phyloP scores from a whole-genome alignment of 1,139 yeast species.

The Geotrichum reessii region DNA sequence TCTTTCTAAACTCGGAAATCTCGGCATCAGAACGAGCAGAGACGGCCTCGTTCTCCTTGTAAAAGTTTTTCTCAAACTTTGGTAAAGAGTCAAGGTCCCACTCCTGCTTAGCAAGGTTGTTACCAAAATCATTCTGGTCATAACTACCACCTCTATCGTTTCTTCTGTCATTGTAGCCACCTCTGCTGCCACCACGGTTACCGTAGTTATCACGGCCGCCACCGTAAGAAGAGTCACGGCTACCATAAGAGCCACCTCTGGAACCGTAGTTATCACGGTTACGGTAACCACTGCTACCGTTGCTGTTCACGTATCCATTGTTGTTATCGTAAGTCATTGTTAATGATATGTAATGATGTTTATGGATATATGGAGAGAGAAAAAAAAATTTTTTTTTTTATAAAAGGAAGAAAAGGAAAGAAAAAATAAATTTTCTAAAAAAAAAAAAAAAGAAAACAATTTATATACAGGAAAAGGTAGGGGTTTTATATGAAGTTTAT shows the following conservation, averaged over 20 bases:
- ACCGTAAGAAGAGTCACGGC: conserved; percentile 6
- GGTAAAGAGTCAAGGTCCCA: conserved; percentile 79
- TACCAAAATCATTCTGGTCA: conserved; percentile 47
- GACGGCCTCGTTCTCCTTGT: conserved; percentile 77
- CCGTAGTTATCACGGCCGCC: conserved; percentile 18
- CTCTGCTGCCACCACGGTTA: conserved; percentile 23
- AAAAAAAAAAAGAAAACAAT: background rate
- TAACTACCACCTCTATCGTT: conserved; percentile 37
- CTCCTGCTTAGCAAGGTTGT: conserved; percentile 59
- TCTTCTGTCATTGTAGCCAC: conserved; percentile 30
- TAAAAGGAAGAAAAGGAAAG: too few species aligned
- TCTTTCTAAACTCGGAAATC: conserved; percentile 66
- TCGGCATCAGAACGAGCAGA: conserved; percentile 69
- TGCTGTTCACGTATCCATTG: conserved; percentile 13
- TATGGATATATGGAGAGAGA: background rate
- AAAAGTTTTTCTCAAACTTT: conserved; percentile 91
- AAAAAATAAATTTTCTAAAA: background rate
- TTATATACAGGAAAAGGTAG: background rate
- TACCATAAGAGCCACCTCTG: conserved; percentile 20
- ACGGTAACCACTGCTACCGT: conserved; percentile 26
- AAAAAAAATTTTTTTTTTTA: too few species aligned
- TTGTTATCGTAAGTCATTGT: conserved; percentile 20
- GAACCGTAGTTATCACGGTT: conserved; percentile 22
- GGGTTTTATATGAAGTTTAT: background rate
- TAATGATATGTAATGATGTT: background rate